phyloP scores from a whole-genome alignment of 2,329 filamentous ascomycete genomes.

The Talaromyces rugulosus region DNA sequence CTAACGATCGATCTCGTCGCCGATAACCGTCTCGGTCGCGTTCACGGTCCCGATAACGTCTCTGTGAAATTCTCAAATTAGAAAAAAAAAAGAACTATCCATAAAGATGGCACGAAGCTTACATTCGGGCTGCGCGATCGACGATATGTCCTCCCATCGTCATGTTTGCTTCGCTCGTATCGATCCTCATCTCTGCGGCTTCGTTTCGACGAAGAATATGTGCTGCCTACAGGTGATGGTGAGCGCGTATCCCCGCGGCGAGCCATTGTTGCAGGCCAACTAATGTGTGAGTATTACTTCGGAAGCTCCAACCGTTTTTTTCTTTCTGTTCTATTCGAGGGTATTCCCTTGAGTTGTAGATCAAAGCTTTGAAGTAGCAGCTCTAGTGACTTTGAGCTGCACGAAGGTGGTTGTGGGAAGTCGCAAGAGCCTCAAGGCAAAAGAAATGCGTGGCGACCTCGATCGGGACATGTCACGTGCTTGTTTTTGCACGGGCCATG shows the following conservation, averaged over 20 bases:
- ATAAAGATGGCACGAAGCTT: constrained; percentile 18
- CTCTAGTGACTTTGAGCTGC: background rate
- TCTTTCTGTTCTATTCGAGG: background rate
- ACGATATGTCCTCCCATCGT: constrained; percentile 46
- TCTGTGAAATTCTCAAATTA: constrained; percentile 44
- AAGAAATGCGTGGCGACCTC: background rate
- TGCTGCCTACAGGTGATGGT: constrained; percentile 91
- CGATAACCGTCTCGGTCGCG: constrained; percentile 58
- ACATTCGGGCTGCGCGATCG: constrained; percentile 48
- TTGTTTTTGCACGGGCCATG: background rate
- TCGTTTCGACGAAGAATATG: constrained; percentile 67
- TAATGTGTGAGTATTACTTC: constrained; percentile 43
- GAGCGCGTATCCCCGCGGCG: constrained; percentile 66
- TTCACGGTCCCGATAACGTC: constrained; percentile 50
- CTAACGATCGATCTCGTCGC: constrained; percentile 65
- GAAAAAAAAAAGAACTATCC: background rate
- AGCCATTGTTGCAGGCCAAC: constrained; percentile 56
- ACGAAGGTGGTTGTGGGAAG: background rate
- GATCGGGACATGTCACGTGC: background rate
- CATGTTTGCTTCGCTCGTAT: constrained; percentile 48
- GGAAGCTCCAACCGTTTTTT: constrained; percentile 19
- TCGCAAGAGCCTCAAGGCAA: background rate
- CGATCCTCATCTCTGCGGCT: constrained; percentile 52
- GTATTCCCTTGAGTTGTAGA: background rate
- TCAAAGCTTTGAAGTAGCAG: background rate